A percentile compares a stretch with the other conserved stretches of the same genome.
These are phyloP conservation scores for Metschnikowia koreensis DNA, from an alignment of 805 yeast genomes.

Conservation along the genomic window DNA sequence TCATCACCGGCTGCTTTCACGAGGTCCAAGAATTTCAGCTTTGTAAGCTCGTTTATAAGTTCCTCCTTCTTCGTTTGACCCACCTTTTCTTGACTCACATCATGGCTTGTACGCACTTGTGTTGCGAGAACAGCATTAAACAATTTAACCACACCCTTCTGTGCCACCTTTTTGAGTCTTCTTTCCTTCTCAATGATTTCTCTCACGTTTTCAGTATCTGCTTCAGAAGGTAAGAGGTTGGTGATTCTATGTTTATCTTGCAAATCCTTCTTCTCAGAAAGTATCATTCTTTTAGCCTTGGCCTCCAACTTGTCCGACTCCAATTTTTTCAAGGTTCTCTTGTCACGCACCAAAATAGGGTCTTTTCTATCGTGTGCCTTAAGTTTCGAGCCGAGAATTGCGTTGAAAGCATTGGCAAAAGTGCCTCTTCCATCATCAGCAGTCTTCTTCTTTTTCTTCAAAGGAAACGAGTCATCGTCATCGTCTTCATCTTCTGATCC, in stretches of 20 bases:
- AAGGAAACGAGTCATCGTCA: slow-evolving; percentile 32
- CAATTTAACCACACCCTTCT: slow-evolving; percentile 80
- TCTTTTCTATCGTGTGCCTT: slow-evolving; percentile 88
- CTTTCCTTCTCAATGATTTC: slow-evolving; percentile 64
- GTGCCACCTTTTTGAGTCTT: slow-evolving; percentile 74
- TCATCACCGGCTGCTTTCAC: slow-evolving; percentile 72
- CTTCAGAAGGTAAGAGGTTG: slow-evolving; percentile 62
- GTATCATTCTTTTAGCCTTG: slow-evolving; percentile 70
- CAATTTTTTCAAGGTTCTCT: slow-evolving; percentile 61
- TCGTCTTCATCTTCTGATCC: slow-evolving; percentile 15
- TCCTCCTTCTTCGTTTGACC: slow-evolving; percentile 54
- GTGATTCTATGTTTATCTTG: slow-evolving; percentile 66
- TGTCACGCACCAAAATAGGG: slow-evolving; percentile 88
- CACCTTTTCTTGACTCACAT: slow-evolving; percentile 44
- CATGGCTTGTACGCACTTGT: slow-evolving; percentile 60
- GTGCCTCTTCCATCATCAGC: slow-evolving; percentile 69
- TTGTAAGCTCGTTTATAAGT: slow-evolving; percentile 73
- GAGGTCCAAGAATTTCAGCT: slow-evolving; percentile 84
- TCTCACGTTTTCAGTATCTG: slow-evolving; percentile 56
- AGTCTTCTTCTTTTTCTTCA: slow-evolving; percentile 55
- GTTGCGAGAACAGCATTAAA: slow-evolving; percentile 82
- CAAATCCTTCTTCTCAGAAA: slow-evolving; percentile 66
- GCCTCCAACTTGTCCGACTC: slow-evolving; percentile 81
- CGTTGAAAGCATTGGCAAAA: slow-evolving; percentile 80
- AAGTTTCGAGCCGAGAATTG: slow-evolving; percentile 78